Percentiles rank a stretch among this genome's conserved stretches.
Conservation (phyloP, 805 yeast genomes). For the Candida insectalens region DNA sequence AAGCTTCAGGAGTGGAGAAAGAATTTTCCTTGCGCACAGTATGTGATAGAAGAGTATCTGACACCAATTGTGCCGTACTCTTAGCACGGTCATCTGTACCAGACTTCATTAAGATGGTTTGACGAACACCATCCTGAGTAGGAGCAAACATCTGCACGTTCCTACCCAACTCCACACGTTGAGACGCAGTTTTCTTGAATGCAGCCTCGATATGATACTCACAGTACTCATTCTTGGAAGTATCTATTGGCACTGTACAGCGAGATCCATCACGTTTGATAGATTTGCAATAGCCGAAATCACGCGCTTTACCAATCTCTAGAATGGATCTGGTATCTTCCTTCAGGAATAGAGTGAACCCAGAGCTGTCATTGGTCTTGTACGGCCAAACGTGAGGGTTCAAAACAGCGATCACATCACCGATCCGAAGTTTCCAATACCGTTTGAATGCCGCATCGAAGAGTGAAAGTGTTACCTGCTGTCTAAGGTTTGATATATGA, state of each 20-base stretch:
- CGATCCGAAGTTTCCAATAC: constrained; percentile 65
- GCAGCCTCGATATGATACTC: constrained; percentile 60
- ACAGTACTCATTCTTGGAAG: constrained; percentile 46
- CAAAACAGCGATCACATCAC: constrained; percentile 63
- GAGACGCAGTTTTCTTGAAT: constrained; percentile 40
- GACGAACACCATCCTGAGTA: constrained; percentile 27
- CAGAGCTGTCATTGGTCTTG: constrained; percentile 14
- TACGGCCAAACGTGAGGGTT: constrained; percentile 56
- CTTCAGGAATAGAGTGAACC: constrained; percentile 47
- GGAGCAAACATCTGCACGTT: constrained; percentile 50
- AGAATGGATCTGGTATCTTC: constrained; percentile 43
- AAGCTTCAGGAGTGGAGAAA: constrained; percentile 33
- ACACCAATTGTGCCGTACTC: constrained; percentile 1
- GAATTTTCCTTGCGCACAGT: constrained; percentile 7
- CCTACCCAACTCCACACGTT: constrained; percentile 70
- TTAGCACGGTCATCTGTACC: constrained; percentile 14
- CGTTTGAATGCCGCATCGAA: constrained; percentile 60
- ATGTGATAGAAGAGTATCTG: neutral
- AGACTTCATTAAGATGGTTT: constrained; percentile 27
- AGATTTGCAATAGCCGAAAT: constrained; percentile 57
- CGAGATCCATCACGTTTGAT: constrained; percentile 34
- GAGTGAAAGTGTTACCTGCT: constrained; percentile 48
- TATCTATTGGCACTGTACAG: constrained; percentile 58
- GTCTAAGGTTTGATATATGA: constrained; percentile 58
- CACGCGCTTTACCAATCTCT: constrained; percentile 64